Base-by-base conservation (phyloP, 345 rosid species). In the Salix exigua region DNA sequence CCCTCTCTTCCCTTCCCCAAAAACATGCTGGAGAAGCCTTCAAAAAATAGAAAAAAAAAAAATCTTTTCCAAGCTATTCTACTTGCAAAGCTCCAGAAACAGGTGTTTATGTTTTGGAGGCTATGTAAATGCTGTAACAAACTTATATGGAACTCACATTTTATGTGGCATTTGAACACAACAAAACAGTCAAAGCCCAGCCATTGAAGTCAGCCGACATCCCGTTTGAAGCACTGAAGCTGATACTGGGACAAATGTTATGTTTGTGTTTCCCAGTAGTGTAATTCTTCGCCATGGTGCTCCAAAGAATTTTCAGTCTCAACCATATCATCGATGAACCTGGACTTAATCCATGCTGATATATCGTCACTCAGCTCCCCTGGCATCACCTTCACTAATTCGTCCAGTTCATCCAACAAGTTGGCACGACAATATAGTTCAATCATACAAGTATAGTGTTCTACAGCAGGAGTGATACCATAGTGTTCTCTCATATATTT, bases 391-490 rank as follows among this genome's bases (percentile, higher is more conserved):
- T 77, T 78, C 33, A 77, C 71, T 40, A 79, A 71, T 73, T 72
- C n/a, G 0, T 60, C 60, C 71, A 60, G 82, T 65, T 83, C 82
- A n/a, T 78, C 75, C 6, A 40, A 50, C 85, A 71, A 79, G 21
- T 50, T 60, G 21, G 88, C 88, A 58, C 74, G 78, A 74, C 80
- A 87, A 77, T 88, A 75, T n/a, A 92, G 76, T 77, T 89, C 85
- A 71, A 91, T 79, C 91, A 92, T 76, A 82, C 94, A 91, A 23
- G 80, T 71, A 74, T 80, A 79, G 82, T 92, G 96, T 78, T 92
- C 90, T 46, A 12, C 64, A 77, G 87, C 83, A 33, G 96, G 96
- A 28, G 76, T 38, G 72, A 91, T 88, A 4, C 82, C 75, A 9
- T 88, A 89, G 58, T 68, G 75, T 25, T 85, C 83, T 21, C 64